Conservation (phyloP, 768 basidiomycete genomes). For the Auricularia auricula-judae region DNA sequence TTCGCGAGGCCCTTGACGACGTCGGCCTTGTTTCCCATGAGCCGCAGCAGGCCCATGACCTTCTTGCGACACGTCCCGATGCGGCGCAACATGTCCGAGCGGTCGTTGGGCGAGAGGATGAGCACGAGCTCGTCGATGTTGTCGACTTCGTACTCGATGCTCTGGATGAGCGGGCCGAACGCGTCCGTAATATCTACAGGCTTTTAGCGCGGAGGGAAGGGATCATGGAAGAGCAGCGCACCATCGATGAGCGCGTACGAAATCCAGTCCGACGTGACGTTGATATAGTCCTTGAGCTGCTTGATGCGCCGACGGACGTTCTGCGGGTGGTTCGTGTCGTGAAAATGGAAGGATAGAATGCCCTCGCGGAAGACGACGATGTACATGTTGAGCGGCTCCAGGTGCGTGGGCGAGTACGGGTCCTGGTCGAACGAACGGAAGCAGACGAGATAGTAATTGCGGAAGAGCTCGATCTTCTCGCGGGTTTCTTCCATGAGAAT, state of each 20-base stretch:
- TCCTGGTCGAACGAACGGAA: constrained; percentile 99
- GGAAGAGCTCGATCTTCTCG: constrained; percentile 98
- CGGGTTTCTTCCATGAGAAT: constrained; percentile 99
- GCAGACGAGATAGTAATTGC: constrained; percentile 97
- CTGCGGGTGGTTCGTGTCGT: constrained; percentile 93
- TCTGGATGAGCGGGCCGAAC: constrained; percentile 95
- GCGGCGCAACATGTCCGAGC: constrained; percentile 91
- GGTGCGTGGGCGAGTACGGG: constrained; percentile 89
- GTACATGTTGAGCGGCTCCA: constrained; percentile 99
- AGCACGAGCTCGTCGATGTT: constrained; percentile 96
- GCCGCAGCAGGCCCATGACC: constrained; percentile 90
- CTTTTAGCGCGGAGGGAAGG: background rate
- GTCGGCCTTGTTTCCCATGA: constrained; percentile 99
- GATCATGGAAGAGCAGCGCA: background rate
- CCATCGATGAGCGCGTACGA: constrained; percentile 94
- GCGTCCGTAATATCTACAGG: constrained; percentile 86
- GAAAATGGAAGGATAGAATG: constrained; percentile 93
- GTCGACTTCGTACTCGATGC: constrained; percentile 99
- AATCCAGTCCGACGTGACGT: constrained; percentile 98
- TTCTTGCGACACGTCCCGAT: constrained; percentile 99
- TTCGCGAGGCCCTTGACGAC: constrained; percentile 98
- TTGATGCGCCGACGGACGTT: constrained; percentile 97
- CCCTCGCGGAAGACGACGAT: constrained; percentile 98
- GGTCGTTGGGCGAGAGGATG: constrained; percentile 90
- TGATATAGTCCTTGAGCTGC: constrained; percentile 98